Percentiles rank a stretch among this genome's conserved stretches.
These are phyloP conservation scores for Epichloe sp. DNA, from an alignment of 2,329 filamentous ascomycete species.

Conservation along the genomic window DNA sequence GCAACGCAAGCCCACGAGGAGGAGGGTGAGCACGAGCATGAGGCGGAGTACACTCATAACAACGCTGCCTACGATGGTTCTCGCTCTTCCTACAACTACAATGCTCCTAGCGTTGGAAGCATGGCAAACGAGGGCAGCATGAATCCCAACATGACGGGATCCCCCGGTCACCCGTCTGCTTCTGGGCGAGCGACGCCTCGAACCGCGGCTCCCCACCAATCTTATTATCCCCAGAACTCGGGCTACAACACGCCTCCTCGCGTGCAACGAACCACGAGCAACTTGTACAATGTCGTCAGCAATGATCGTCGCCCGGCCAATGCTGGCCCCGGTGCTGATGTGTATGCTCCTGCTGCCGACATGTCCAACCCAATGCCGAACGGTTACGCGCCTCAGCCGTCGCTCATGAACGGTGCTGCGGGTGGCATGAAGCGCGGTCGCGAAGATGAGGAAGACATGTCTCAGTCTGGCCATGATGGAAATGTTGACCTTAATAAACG, in stretches of 20 bases:
- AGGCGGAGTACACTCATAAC: slow-evolving; percentile 78
- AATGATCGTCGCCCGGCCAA: slow-evolving; percentile 52
- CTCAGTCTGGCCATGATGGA: slow-evolving; percentile 46
- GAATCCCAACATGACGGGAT: slow-evolving; percentile 70
- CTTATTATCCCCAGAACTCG: slow-evolving; percentile 55
- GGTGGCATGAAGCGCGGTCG: slow-evolving; percentile 33
- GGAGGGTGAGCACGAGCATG: slow-evolving; percentile 60
- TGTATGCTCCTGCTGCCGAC: slow-evolving; percentile 56
- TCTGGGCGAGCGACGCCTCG: slow-evolving; percentile 79
- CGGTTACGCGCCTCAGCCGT: slow-evolving; percentile 50
- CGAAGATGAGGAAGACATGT: slow-evolving; percentile 46
- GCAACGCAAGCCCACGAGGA: slow-evolving; percentile 46
- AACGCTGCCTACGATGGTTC: slow-evolving; percentile 60
- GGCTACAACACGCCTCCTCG: slow-evolving; percentile 74
- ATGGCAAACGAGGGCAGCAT: slow-evolving; percentile 66
- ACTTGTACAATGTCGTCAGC: slow-evolving; percentile 79
- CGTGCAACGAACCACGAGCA: slow-evolving; percentile 56
- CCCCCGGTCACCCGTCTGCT: slow-evolving; percentile 63
- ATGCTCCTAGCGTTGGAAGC: slow-evolving; percentile 50
- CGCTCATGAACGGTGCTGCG: slow-evolving; percentile 50
- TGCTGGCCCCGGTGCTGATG: slow-evolving; percentile 51
- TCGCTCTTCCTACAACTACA: slow-evolving; percentile 68
- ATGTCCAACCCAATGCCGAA: slow-evolving; percentile 42
- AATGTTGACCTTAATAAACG: slow-evolving; percentile 66
- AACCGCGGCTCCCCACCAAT: slow-evolving; percentile 56